Percentiles rank a stretch among this genome's conserved stretches.
Conservation (phyloP, 805 yeast species). For the Tetrapisispora nanseiensis region DNA sequence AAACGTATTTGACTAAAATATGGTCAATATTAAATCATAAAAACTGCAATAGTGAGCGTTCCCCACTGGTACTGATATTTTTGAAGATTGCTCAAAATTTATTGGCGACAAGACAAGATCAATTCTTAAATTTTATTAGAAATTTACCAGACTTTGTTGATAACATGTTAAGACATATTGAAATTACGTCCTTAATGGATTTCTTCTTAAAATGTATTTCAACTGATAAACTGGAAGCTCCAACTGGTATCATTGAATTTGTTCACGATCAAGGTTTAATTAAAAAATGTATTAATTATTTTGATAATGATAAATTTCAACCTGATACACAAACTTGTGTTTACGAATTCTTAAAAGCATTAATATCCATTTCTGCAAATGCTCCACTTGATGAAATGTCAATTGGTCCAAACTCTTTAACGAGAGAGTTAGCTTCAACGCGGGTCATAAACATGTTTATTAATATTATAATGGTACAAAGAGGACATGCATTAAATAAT, state of each 20-base stretch:
- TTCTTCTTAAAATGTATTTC: conserved; percentile 79
- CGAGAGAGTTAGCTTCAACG: conserved; percentile 74
- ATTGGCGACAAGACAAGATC: conserved; percentile 57
- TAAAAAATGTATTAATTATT: conserved; percentile 54
- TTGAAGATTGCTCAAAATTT: conserved; percentile 84
- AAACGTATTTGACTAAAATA: conserved; percentile 49
- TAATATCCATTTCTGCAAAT: conserved; percentile 90
- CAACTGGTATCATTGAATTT: conserved; percentile 80
- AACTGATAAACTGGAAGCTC: conserved; percentile 80
- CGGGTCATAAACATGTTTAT: conserved; percentile 52
- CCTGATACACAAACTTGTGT: conserved; percentile 79
- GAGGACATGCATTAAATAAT: conserved; percentile 77
- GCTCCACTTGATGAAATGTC: conserved; percentile 68
- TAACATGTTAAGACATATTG: conserved; percentile 66
- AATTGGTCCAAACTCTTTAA: conserved; percentile 86
- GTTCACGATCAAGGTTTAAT: conserved; percentile 66
- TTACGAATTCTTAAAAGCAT: conserved; percentile 87
- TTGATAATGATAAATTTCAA: conserved; percentile 45
- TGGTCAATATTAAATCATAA: conserved; percentile 70
- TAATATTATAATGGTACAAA: conserved; percentile 50
- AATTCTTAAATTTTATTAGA: conserved; percentile 30
- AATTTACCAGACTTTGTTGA: conserved; percentile 47
- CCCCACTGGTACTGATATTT: conserved; percentile 70
- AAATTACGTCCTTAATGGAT: conserved; percentile 87
- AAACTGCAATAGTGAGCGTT: conserved; percentile 46